Percentiles rank a stretch among this genome's conserved stretches.
phyloP scores from a whole-genome alignment of 805 yeast species.

The Yarrowia bubula region DNA sequence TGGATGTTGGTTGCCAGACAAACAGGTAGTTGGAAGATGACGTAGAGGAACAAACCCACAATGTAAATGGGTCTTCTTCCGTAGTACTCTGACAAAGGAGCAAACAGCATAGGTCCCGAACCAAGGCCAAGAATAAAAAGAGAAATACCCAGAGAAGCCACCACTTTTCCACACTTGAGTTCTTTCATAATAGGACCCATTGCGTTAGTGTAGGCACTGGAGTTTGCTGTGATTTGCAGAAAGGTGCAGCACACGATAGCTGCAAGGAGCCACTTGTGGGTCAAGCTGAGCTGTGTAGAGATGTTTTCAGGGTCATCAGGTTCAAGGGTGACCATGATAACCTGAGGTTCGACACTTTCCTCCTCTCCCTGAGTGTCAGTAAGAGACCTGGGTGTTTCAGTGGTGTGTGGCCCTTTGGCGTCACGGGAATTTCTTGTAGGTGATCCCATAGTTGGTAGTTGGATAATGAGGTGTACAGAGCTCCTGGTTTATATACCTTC shows the following conservation, averaged over 20 bases:
- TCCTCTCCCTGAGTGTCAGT: background rate
- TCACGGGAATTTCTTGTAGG: no score
- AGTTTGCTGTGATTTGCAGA: conserved; percentile 2
- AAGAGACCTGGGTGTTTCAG: background rate
- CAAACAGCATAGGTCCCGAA: conserved; percentile 59
- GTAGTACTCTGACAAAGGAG: conserved; percentile 68
- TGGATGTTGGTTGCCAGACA: conserved; percentile 42
- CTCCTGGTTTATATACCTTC: background rate
- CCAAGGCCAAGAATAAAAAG: conserved; percentile 62
- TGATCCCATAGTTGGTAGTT: no score
- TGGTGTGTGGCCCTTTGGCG: background rate
- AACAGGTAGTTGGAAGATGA: conserved; percentile 51
- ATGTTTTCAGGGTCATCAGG: conserved; percentile 11
- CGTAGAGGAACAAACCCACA: conserved; percentile 48
- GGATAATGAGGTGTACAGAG: no score
- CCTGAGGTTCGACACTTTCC: background rate
- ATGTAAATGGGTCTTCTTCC: conserved; percentile 67
- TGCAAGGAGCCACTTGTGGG: conserved; percentile 15
- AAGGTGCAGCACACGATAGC: conserved; percentile 4
- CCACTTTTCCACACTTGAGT: conserved; percentile 48
- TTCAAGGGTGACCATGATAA: conserved; percentile 1
- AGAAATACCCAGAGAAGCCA: conserved; percentile 50
- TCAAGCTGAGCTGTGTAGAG: background rate
- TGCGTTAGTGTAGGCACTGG: background rate
- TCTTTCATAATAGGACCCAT: conserved; percentile 37